Base-by-base conservation (phyloP, 2,329 filamentous ascomycete species). In the Niveomyces coronatus region DNA sequence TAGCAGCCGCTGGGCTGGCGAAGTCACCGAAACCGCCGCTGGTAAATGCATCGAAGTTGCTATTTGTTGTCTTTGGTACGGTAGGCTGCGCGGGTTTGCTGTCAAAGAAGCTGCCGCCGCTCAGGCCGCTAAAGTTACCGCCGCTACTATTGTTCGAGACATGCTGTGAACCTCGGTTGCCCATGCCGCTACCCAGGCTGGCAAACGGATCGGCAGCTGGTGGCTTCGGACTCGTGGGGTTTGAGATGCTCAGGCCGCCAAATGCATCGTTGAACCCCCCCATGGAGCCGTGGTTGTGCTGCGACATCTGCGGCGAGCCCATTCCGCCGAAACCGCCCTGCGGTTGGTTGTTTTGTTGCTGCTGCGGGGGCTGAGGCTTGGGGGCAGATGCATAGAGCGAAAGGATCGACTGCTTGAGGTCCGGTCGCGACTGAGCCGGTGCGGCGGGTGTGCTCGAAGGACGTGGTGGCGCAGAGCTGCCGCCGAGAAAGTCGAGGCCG, bases 391-490 rank as follows among this genome's bases (percentile, higher is more conserved):
- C 86, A 56, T 98, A 98, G 13, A 98, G 72, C 7, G 91, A 98
- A 34, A 98, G 65, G 44, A 98, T 98, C 3, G 89, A 96, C 60
- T 95, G 89, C 63, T 98, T 98, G 43, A 98, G 67, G 55, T 98
- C 91, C 3, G 89, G 88, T 44, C 91, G 74, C 31, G 87, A 93
- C 49, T 84, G 79, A 10, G 72, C 71, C 3, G 70, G 57, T 5
- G 71, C 70, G 14, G 80, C 77, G 4, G 80, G 74, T 15, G 85
- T 86, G 62, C 85, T 94, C 5, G 85, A 76, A n/a, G 88, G 84
- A 37, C 87, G 75, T 37, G 79, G 77, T n/a, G 85, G 76, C 9
- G 83, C 70, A 24, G 80, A 67, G 28, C 81, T 67, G 37, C 79
- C 77, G 26, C 86, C 87, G 44, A 98, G 80, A 60, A 98, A 95